phyloP scores from a whole-genome alignment of 1,284 basidiomycete species.

The Phellopilus nigrolimitatus region DNA sequence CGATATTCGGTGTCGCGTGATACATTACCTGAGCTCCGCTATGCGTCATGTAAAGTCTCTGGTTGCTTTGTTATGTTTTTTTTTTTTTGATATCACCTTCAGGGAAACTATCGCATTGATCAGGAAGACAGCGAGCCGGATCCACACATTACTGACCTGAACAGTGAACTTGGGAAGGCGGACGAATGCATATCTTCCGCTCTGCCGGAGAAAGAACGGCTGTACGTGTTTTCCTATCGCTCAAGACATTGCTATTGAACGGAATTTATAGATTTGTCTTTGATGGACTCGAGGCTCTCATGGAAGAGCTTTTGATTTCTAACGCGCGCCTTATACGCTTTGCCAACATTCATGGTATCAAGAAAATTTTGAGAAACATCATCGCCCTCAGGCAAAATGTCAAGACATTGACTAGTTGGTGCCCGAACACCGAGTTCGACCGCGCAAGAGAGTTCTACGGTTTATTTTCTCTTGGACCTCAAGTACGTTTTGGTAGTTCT shows the following conservation, averaged over 20 bases:
- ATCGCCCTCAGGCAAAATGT: conserved; percentile 91
- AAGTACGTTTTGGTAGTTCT: conserved; percentile 42
- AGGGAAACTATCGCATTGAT: conserved; percentile 83
- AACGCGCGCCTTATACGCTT: conserved; percentile 69
- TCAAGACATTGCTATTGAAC: not conserved
- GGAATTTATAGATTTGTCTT: conserved; percentile 68
- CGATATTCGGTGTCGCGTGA: conserved; percentile 82
- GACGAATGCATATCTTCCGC: conserved; percentile 67
- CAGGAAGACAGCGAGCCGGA: conserved; percentile 88
- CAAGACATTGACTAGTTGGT: conserved; percentile 67
- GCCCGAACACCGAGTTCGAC: conserved; percentile 66
- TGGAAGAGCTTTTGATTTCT: conserved; percentile 79
- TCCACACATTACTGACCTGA: conserved; percentile 85
- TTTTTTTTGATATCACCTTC: conserved; percentile 15
- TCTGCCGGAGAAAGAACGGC: conserved; percentile 59
- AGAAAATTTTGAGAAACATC: conserved; percentile 89
- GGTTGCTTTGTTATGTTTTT: conserved; percentile 8
- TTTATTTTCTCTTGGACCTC: conserved; percentile 69
- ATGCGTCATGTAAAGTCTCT: conserved; percentile 58
- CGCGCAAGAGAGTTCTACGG: conserved; percentile 79
- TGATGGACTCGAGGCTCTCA: conserved; percentile 79
- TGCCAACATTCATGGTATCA: conserved; percentile 76
- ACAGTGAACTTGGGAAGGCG: conserved; percentile 72
- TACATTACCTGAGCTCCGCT: conserved; percentile 79
- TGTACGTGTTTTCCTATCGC: conserved; percentile 40